Evolutionary conservation across 495 filamentous ascomycete species (phyloP), one percentile per base, ranked within the genome.

Genomic region (Corynascus novoguineensis): DNA sequence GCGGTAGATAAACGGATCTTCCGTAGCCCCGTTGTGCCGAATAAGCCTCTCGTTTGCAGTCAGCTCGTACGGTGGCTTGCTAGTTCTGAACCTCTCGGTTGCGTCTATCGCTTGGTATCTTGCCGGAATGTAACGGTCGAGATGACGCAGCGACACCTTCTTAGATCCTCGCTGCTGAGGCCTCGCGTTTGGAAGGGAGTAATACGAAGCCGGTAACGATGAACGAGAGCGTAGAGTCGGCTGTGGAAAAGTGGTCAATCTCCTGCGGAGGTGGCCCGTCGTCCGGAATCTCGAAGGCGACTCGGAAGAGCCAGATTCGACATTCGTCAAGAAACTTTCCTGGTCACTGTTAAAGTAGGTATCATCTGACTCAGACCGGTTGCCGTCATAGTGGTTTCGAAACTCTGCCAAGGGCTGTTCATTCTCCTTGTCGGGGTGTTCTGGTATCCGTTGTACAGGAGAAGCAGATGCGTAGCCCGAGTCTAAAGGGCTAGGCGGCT

Each of bases 111-210:
- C 55, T 7, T 72, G 74, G 19, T 69, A 66, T 40, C 85, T 80
- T 24, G 65, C 65, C 27, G 87, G 80, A 24, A 92, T 83, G 65
- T 90, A 95, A 24, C 89, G 80, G 65, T 95, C 89, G 6, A 78
- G 81, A 31, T 70, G 71, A 5, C 64, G 61, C 5, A 61, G 27
- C 3, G 54, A 65, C 0, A 44, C 34, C 11, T 50, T 58, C n/a
- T 66, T 53, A 63, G 58, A 51, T 22, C 53, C 38, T 15, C 56
- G 53, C 34, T 57, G 60, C 6, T 56, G 62, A 19, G 55, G 46
- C n/a, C 47, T 57, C 12, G 59, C 25, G 3, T 38, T 35, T 0
- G 48, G 40, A 10, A 61, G 52, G 2, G 64, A 62, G 32, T 34
- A 45, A 22, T 66, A 66, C 8, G 61, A 52, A 12, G 54, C 15